Conservation (phyloP, 2,329 filamentous ascomycete genomes). For the Metarhizium guizhouense region DNA sequence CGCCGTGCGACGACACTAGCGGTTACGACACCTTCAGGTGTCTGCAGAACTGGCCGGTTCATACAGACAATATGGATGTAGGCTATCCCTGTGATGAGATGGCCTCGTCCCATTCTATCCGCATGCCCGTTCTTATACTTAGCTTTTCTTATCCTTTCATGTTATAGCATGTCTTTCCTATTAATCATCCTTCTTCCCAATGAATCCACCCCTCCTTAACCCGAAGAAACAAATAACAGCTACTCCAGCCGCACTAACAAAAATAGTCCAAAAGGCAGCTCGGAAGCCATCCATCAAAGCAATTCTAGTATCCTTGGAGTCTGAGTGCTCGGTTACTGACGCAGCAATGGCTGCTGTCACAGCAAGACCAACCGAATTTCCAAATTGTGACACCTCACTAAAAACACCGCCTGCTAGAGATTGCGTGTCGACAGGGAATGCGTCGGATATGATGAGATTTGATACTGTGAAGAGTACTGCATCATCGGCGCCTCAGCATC, state of each 20-base stretch:
- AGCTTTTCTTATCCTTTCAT: too few species aligned
- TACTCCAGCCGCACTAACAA: conserved; percentile 30
- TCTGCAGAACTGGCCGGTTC: too few species aligned
- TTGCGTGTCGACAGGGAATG: conserved; percentile 44
- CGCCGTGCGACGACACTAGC: not conserved
- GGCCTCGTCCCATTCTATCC: too few species aligned
- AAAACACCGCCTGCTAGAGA: conserved; percentile 52
- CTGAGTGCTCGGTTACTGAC: conserved; percentile 25
- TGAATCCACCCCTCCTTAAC: conserved; percentile 37
- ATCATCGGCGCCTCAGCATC: too few species aligned
- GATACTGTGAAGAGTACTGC: too few species aligned
- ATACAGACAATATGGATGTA: too few species aligned
- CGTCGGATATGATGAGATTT: conserved; percentile 43
- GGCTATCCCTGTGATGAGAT: too few species aligned
- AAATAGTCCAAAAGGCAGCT: conserved; percentile 44
- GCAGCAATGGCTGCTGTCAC: conserved; percentile 39
- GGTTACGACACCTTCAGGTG: too few species aligned
- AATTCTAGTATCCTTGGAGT: conserved; percentile 31
- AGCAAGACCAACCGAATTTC: conserved; percentile 23
- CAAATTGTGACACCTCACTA: conserved; percentile 47
- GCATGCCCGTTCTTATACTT: too few species aligned
- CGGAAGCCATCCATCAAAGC: conserved; percentile 26
- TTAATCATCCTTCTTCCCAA: too few species aligned
- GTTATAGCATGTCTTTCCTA: conserved; percentile 26
- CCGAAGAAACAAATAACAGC: conserved; percentile 23